Evolutionary conservation across 257 asterid genomes (phyloP).

Genomic region (Salvia rosmarinus): DNA sequence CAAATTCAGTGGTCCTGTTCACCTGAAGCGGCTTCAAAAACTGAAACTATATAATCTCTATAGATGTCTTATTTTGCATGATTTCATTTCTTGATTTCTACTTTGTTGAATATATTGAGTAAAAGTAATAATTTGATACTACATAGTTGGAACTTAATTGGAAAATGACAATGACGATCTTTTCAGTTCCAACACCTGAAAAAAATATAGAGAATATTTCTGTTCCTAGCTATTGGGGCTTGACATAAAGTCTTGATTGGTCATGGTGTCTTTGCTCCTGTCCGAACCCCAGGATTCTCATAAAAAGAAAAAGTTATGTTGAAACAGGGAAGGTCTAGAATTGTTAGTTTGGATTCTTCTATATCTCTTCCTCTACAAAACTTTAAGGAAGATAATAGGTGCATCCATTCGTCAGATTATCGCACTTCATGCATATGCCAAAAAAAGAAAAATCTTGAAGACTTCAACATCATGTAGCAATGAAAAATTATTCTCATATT

Average conservation of each 20-base stretch:
- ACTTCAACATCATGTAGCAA: neutral
- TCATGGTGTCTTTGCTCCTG: slow-evolving; percentile 1
- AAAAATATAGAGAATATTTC: neutral
- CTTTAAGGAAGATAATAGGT: neutral
- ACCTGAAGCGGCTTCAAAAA: neutral
- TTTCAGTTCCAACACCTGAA: neutral
- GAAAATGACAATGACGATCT: neutral
- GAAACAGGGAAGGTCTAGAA: no score
- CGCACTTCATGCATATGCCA: no score
- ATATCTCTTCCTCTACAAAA: neutral
- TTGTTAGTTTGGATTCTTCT: neutral
- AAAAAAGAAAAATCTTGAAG: neutral
- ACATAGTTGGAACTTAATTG: no score
- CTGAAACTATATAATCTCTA: neutral
- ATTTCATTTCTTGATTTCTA: neutral
- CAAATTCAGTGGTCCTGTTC: neutral
- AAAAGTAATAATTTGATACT: neutral
- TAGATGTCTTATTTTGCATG: slow-evolving; percentile 16
- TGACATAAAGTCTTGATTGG: neutral
- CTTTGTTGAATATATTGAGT: neutral
- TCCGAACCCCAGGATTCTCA: neutral
- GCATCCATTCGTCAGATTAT: neutral
- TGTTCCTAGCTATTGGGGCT: neutral
- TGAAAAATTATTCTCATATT: neutral
- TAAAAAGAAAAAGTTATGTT: neutral